A percentile compares a stretch with the other conserved stretches of the same genome.
Conservation (phyloP, 352 stramenopile genomes). For the Thalassiosira hispida region DNA sequence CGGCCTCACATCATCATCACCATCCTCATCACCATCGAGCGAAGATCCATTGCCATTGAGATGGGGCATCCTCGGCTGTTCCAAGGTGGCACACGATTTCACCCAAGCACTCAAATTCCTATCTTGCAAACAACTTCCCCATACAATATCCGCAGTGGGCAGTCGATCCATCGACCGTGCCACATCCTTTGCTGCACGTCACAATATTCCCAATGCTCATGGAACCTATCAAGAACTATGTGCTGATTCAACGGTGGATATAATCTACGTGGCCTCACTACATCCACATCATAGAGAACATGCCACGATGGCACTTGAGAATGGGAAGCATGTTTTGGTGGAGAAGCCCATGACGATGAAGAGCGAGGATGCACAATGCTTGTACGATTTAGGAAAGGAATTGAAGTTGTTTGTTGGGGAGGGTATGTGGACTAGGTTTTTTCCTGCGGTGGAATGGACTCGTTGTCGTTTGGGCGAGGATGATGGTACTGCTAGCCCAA, state of each 20-base stretch:
- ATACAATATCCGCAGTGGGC: constrained; percentile 16
- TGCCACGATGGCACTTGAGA: constrained; percentile 85
- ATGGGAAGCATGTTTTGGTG: constrained; percentile 90
- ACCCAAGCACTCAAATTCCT: constrained; percentile 65
- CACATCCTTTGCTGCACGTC: constrained; percentile 61
- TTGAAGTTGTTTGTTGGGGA: constrained; percentile 73
- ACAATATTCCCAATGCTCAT: constrained; percentile 70
- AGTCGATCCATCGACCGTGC: constrained; percentile 51
- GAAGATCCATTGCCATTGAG: constrained; percentile 31
- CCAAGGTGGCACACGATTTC: constrained; percentile 73
- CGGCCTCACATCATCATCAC: constrained; percentile 13
- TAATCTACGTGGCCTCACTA: constrained; percentile 93
- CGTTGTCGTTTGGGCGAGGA: constrained; percentile 32
- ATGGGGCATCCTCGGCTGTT: constrained; percentile 70
- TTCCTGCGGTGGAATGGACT: constrained; percentile 74
- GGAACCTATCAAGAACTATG: constrained; percentile 89
- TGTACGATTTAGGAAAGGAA: constrained; percentile 67
- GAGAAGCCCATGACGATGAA: constrained; percentile 93
- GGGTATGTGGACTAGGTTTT: constrained; percentile 81
- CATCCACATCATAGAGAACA: constrained; percentile 88
- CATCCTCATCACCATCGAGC: neutral
- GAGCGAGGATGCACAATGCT: constrained; percentile 82
- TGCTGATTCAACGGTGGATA: constrained; percentile 87
- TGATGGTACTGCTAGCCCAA: neutral
- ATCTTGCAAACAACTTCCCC: constrained; percentile 44